Base-by-base conservation (phyloP, 1,284 basidiomycete genomes). In the Tylopilus sp. region DNA sequence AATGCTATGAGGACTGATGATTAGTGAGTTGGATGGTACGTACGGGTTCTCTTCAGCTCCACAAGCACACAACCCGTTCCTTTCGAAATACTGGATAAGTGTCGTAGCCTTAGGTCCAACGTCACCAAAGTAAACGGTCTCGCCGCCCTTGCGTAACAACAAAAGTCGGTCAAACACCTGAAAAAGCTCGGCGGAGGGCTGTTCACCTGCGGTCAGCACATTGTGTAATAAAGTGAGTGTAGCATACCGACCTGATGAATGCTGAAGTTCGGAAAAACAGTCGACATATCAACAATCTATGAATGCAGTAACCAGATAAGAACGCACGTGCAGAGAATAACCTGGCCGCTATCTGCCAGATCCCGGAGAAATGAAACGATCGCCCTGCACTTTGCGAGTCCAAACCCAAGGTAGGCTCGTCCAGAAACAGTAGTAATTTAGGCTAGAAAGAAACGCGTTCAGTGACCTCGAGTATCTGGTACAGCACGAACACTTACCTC, bases 331-430 rank as follows among this genome's bases (percentile, higher is more conserved):
- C 90, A 91, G 19, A 93, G 80, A 66, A 92, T 91, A 10, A 90
- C 89, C 68, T 86, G 84, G 70, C 96, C 96, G 66, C 89, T 90
- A 67, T 93, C 87, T 15, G 95, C 92, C n/a, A 97, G 86, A 67
- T 91, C 89, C 24, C 91, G 86, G 58, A 97, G 83, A 75, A 97
- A 92, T 3, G 86, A 83, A 59, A 95, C 85, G 71, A 97, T 95
- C 19, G 91, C 92, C 92, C 93, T 1, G 96, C 95, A 58, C 90
- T 92, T 76, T 96, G 95, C 4, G 94, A 95, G 76, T 97, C 95
- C 36, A 97, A 82, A 54, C 96, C 95, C 16, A 93, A 94, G 0
- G 92, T 95, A 1, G 57, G 57, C 26, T 62, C 63, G 12, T 64
- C 63, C 38, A 64, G 38, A 39, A 64, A 62, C n/a, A 64, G n/a